Conservation (phyloP, 257 asterid species). For the Capsicum rhomboideum region DNA sequence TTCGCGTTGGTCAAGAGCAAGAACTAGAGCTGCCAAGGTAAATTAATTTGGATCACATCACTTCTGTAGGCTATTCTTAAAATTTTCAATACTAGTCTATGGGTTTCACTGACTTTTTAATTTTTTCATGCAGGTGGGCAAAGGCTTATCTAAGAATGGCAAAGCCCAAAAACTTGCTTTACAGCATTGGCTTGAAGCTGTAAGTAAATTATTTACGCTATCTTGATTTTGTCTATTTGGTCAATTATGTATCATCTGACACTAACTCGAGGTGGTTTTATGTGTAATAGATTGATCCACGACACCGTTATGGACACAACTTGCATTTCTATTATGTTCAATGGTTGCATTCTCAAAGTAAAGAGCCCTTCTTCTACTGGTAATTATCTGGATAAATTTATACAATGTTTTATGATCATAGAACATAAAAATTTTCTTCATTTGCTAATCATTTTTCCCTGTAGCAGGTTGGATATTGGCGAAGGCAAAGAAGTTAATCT, state of each 20-base stretch:
- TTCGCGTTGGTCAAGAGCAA: slow-evolving; percentile 62
- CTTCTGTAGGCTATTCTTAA: background rate
- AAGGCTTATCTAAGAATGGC: slow-evolving; percentile 44
- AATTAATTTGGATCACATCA: background rate
- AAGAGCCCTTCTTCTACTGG: slow-evolving; percentile 57
- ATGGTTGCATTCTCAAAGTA: slow-evolving; percentile 61
- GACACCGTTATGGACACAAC: slow-evolving; percentile 69
- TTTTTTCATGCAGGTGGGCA: slow-evolving; percentile 36
- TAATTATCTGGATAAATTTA: slow-evolving; percentile 5
- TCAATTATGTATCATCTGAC: background rate
- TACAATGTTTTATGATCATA: background rate
- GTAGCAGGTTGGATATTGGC: slow-evolving; percentile 53
- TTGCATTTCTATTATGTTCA: slow-evolving; percentile 48
- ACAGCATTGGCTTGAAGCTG: slow-evolving; percentile 70
- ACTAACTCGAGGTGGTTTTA: background rate
- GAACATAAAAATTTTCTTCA: background rate
- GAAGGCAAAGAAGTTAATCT: slow-evolving; percentile 62
- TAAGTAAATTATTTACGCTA: slow-evolving; percentile 10
- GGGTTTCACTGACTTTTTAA: background rate
- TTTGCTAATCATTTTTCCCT: background rate
- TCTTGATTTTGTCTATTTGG: background rate
- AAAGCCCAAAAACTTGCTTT: slow-evolving; percentile 57
- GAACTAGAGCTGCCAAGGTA: slow-evolving; percentile 60
- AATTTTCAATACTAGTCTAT: background rate
- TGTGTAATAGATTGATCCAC: slow-evolving; percentile 45